Conservation (phyloP, 495 filamentous ascomycete genomes). For the Annulohypoxylon bovei region DNA sequence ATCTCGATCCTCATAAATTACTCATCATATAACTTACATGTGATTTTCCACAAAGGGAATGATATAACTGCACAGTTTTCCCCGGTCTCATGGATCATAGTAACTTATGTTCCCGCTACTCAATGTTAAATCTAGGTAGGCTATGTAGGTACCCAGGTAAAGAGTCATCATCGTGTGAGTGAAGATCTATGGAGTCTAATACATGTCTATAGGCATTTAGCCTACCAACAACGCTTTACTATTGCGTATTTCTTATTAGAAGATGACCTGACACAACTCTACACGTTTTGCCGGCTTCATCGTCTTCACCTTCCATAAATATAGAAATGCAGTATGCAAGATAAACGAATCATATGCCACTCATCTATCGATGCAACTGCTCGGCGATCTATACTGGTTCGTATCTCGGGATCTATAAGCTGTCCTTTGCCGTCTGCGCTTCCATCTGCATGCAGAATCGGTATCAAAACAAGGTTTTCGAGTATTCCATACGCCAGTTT, state of each 20-base stretch:
- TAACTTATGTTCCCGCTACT: background rate
- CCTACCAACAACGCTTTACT: too few species aligned
- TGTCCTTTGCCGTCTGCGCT: background rate
- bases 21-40: background rate
- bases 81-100: background rate
- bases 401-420: background rate
- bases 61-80: background rate
- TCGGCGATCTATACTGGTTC: background rate
- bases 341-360: constrained; percentile 1
- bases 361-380: background rate
- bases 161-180: background rate
- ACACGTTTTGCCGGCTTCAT: background rate
- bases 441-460: constrained; percentile 1
- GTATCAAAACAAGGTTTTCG: background rate
- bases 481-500: background rate
- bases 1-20: background rate
- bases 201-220: background rate
- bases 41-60: background rate
- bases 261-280: background rate
- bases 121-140: too few species aligned
- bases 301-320: background rate
- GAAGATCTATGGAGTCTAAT: background rate
- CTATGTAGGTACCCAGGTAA: background rate
- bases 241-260: background rate
- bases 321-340: background rate